Conservation (phyloP, 345 rosid genomes). For the Lepidium aucheri region DNA sequence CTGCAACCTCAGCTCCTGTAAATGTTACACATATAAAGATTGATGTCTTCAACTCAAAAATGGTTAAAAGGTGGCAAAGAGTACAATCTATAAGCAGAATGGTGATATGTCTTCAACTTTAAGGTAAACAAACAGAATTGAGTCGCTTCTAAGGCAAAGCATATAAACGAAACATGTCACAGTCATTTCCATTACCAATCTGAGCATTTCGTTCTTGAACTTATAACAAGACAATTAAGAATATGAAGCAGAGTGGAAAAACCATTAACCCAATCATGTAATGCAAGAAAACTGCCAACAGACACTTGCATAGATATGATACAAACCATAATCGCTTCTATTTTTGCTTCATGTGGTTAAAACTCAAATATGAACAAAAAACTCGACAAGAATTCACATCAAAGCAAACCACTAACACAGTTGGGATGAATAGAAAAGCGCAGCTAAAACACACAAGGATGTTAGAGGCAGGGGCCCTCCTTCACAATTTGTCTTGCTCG, state of each 20-base stretch:
- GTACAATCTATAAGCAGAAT: background rate
- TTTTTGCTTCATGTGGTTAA: background rate
- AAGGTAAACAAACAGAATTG: background rate
- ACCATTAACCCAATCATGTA: background rate
- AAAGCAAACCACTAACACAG: background rate
- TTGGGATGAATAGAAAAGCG: background rate
- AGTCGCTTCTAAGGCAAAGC: background rate
- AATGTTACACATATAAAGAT: background rate
- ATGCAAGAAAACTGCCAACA: no score
- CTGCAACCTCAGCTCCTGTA: slow-evolving; percentile 97
- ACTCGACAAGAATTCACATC: background rate
- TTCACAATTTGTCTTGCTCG: no score
- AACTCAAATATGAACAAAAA: background rate
- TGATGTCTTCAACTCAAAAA: background rate
- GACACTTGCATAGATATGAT: background rate
- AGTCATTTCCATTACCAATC: background rate
- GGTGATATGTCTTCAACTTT: background rate
- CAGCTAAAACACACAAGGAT: background rate
- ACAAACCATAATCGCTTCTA: background rate
- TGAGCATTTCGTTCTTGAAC: background rate
- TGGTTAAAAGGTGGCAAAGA: background rate
- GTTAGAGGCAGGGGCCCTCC: no score
- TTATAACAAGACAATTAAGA: background rate
- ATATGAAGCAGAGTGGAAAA: background rate
- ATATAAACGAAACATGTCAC: background rate